phyloP scores from a whole-genome alignment of 768 basidiomycete genomes.

The Rhodosporidiobolus odoratus region DNA sequence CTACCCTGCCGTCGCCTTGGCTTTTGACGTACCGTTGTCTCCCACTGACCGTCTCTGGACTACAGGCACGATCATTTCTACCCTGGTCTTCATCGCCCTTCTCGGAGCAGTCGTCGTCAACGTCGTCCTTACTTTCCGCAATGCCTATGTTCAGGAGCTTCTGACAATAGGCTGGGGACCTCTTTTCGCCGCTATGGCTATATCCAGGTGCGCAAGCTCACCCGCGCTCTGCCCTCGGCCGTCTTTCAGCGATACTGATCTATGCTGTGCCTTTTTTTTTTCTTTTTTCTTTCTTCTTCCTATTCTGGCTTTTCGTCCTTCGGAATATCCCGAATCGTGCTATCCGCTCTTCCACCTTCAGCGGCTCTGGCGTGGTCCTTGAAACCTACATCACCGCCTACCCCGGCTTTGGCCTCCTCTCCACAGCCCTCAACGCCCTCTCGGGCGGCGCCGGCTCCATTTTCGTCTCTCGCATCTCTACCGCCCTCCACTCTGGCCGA shows the following conservation, averaged over 20 bases:
- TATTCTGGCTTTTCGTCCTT: background rate
- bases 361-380: conserved; percentile 82
- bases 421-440: conserved; percentile 80
- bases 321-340: too few species aligned
- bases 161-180: conserved; percentile 84
- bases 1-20: too few species aligned
- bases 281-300: background rate
- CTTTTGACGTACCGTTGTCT: background rate
- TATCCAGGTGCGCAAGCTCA: conserved; percentile 40
- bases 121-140: conserved; percentile 58
- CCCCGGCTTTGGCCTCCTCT: conserved; percentile 78
- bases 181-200: conserved; percentile 80
- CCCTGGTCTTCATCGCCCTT: conserved; percentile 55
- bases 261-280: background rate
- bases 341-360: conserved; percentile 53
- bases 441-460: conserved; percentile 87
- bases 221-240: too few species aligned
- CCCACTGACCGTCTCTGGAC: background rate
- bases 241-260: too few species aligned
- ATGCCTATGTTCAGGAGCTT: conserved; percentile 64
- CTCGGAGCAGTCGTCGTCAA: conserved; percentile 56
- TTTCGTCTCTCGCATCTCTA: conserved; percentile 83
- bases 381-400: conserved; percentile 83
- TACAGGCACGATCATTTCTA: conserved; percentile 49
- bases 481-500: conserved; percentile 62